A percentile compares a stretch with the other conserved stretches of the same genome.
phyloP scores from a whole-genome alignment of 192 early-diverging fungal genomes.

The Entrophospora sp. region DNA sequence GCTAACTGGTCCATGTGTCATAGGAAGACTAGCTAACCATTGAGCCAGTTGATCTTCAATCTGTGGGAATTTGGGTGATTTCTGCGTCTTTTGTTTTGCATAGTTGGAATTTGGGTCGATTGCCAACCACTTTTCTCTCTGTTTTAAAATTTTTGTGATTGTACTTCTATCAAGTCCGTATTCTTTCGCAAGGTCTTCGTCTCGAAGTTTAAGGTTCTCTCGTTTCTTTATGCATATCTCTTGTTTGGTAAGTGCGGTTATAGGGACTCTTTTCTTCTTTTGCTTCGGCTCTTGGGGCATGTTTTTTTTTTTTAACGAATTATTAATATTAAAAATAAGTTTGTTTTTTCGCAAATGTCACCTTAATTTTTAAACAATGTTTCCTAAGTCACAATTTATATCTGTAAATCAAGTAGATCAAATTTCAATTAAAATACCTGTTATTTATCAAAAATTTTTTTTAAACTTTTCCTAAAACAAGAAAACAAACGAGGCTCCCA shows the following conservation, averaged over 20 bases:
- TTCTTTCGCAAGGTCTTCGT: slow-evolving; percentile 19
- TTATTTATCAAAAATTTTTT: no score
- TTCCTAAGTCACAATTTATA: no score
- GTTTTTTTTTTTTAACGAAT: background rate
- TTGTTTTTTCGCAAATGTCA: slow-evolving; percentile 11
- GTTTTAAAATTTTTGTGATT: slow-evolving; percentile 20
- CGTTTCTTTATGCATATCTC: slow-evolving; percentile 19
- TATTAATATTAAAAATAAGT: no score
- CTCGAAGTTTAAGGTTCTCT: slow-evolving; percentile 14
- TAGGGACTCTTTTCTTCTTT: slow-evolving; percentile 22
- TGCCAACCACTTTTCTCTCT: slow-evolving; percentile 18
- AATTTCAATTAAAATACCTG: no score
- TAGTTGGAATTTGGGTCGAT: slow-evolving; percentile 19
- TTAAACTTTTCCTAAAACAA: no score
- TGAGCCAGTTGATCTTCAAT: slow-evolving; percentile 5
- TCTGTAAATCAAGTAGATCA: no score
- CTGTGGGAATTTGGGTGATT: slow-evolving; percentile 21
- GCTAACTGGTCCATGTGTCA: background rate
- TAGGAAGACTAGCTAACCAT: background rate
- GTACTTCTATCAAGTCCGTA: slow-evolving; percentile 20
- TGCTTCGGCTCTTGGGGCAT: slow-evolving; percentile 23
- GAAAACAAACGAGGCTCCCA: no score
- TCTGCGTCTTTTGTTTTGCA: slow-evolving; percentile 20
- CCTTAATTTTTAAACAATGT: no score
- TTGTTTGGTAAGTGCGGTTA: slow-evolving; percentile 20